A percentile compares a stretch with the other conserved stretches of the same genome.
Evolutionary conservation across 1,139 yeast genomes (phyloP).

Genomic region (Yamadazyma aaseri): DNA sequence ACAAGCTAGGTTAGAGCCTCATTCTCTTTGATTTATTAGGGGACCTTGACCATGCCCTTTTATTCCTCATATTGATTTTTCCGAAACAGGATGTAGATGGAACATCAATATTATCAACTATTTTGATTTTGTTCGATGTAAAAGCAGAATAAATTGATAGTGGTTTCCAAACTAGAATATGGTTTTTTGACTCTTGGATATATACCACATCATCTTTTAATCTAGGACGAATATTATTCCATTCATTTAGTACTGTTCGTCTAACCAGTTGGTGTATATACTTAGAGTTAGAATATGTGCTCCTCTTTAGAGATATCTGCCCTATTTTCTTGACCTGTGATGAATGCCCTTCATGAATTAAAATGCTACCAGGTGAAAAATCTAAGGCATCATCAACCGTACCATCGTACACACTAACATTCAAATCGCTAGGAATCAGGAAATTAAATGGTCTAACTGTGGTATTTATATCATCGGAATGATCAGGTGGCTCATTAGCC

Average conservation of each 20-base stretch:
- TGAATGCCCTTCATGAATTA: too few relatives aligned
- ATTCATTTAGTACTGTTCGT: slow-evolving; percentile 17
- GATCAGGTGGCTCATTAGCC: too few relatives aligned
- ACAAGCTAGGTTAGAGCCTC: neutral
- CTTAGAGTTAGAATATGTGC: slow-evolving; percentile 15
- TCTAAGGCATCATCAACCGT: too few relatives aligned
- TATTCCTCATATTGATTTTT: slow-evolving; percentile 36
- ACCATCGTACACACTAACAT: too few relatives aligned
- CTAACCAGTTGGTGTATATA: slow-evolving; percentile 17
- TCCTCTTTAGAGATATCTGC: too few relatives aligned
- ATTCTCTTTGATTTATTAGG: slow-evolving; percentile 14
- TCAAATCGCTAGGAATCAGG: too few relatives aligned
- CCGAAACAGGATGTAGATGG: slow-evolving; percentile 39
- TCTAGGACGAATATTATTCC: slow-evolving; percentile 6
- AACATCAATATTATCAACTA: slow-evolving; percentile 18
- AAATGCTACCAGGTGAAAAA: too few relatives aligned
- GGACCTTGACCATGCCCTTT: slow-evolving; percentile 30
- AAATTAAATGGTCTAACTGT: too few relatives aligned
- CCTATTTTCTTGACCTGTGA: too few relatives aligned
- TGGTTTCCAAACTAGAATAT: slow-evolving; percentile 33
- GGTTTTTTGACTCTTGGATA: slow-evolving; percentile 4
- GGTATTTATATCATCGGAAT: too few relatives aligned
- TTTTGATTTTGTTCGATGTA: slow-evolving; percentile 28
- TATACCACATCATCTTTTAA: neutral
- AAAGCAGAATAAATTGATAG: slow-evolving; percentile 36